phyloP scores from a whole-genome alignment of 1,284 basidiomycete species.

The Pseudozyma thailandica region DNA sequence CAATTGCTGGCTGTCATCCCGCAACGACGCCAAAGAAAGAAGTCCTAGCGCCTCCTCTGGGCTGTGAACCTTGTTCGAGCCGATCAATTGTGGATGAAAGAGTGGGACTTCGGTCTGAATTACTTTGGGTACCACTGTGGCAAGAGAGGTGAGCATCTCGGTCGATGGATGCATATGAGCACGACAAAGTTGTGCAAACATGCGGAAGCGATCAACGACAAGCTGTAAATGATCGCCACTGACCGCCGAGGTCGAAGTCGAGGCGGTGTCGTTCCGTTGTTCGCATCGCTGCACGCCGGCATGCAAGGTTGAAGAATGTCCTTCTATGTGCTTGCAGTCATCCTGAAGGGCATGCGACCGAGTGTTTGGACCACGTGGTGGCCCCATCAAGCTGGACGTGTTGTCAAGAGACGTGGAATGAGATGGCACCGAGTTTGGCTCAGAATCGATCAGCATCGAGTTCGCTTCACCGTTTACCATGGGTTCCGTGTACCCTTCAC shows the following conservation, averaged over 20 bases:
- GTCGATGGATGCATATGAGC: conserved; percentile 32
- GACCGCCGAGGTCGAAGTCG: conserved; percentile 12
- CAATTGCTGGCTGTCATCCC: conserved; percentile 11
- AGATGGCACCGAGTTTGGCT: background rate
- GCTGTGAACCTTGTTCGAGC: conserved; percentile 26
- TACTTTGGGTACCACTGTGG: conserved; percentile 18
- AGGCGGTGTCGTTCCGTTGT: conserved; percentile 22
- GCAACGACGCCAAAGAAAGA: conserved; percentile 25
- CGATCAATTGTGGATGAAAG: conserved; percentile 37
- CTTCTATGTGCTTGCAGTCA: conserved; percentile 15
- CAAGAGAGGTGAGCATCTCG: conserved; percentile 23
- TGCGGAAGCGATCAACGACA: conserved; percentile 28
- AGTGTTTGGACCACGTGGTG: background rate
- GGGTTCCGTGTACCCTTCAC: background rate
- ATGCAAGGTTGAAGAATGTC: conserved; percentile 5
- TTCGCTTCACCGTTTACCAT: background rate
- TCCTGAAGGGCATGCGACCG: conserved; percentile 2
- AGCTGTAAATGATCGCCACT: conserved; percentile 35
- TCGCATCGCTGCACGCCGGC: too few species aligned
- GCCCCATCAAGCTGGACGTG: conserved; percentile 1
- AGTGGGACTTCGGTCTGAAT: conserved; percentile 18
- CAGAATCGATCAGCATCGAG: background rate
- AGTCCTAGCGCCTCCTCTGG: conserved; percentile 30
- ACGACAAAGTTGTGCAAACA: conserved; percentile 36
- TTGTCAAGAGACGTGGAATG: background rate